Conservation (phyloP, 225 moss, liverwort and hornwort species). For the Asterella californica region DNA sequence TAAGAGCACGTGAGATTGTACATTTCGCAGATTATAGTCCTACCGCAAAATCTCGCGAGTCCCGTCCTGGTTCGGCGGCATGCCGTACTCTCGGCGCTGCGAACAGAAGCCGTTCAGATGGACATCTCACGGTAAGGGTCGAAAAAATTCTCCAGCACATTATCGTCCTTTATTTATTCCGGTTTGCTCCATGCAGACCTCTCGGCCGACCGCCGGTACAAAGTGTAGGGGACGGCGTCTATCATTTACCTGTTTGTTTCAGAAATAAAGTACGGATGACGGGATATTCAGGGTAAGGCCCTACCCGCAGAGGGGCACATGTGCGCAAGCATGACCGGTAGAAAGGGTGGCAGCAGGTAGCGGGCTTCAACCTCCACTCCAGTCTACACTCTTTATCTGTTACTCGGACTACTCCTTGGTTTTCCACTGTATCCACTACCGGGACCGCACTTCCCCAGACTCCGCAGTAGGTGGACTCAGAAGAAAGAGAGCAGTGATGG, state of each 20-base stretch:
- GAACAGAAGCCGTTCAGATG: neutral
- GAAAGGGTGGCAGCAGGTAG: neutral
- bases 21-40: neutral
- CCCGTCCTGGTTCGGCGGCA: neutral
- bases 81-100: neutral
- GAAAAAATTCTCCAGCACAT: neutral
- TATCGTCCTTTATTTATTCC: neutral
- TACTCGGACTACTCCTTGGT: neutral
- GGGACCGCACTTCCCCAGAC: neutral
- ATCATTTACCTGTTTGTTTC: neutral
- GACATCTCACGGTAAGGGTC: slow-evolving; percentile 6
- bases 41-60: too few species aligned
- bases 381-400: neutral
- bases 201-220: neutral
- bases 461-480: too few species aligned
- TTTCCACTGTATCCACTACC: neutral
- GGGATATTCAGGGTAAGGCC: neutral
- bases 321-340: neutral
- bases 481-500: too few species aligned
- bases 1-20: neutral
- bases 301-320: slow-evolving; percentile 6
- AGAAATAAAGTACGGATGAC: neutral
- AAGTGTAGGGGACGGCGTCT: neutral
- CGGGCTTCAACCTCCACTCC: neutral
- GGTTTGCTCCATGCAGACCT: neutral